phyloP scores from a whole-genome alignment of 768 basidiomycete genomes.

The Epithele typhae region DNA sequence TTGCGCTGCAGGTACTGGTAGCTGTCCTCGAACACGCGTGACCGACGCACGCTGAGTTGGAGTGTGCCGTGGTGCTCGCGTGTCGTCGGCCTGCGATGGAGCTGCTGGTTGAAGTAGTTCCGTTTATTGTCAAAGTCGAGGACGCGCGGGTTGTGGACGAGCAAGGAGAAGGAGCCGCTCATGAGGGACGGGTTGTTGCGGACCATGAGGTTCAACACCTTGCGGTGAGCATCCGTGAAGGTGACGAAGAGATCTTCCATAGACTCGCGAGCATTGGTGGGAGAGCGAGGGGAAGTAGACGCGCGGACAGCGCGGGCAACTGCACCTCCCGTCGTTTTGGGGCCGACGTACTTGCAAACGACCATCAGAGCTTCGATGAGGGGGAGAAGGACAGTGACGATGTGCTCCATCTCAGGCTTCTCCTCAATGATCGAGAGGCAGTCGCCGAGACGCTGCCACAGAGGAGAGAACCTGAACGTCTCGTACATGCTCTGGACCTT shows the following conservation, averaged over 20 bases:
- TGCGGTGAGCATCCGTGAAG: slow-evolving; percentile 92
- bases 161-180: slow-evolving; percentile 95
- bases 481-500: slow-evolving; percentile 88
- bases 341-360: slow-evolving; percentile 90
- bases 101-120: slow-evolving; percentile 90
- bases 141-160: slow-evolving; percentile 94
- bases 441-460: slow-evolving; percentile 90
- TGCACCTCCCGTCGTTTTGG: slow-evolving; percentile 45
- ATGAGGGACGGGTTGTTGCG: slow-evolving; percentile 97
- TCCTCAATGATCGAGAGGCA: slow-evolving; percentile 83
- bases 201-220: slow-evolving; percentile 94
- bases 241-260: slow-evolving; percentile 90
- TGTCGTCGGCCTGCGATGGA: slow-evolving; percentile 75
- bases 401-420: slow-evolving; percentile 75
- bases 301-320: slow-evolving; percentile 52
- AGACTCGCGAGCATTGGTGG: slow-evolving; percentile 64
- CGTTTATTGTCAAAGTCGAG: slow-evolving; percentile 99
- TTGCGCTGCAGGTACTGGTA: slow-evolving; percentile 89
- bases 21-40: slow-evolving; percentile 96
- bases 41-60: slow-evolving; percentile 84
- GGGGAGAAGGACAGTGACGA: slow-evolving; percentile 89
- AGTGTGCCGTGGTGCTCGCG: slow-evolving; percentile 82
- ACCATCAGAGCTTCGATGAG: slow-evolving; percentile 98
- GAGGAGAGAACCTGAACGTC: slow-evolving; percentile 81
- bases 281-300: slow-evolving; percentile 63